Percentiles rank a stretch among this genome's conserved stretches.
Evolutionary conservation across 1,284 basidiomycete species (phyloP).

Genomic region (Ganoderma lucidum): DNA sequence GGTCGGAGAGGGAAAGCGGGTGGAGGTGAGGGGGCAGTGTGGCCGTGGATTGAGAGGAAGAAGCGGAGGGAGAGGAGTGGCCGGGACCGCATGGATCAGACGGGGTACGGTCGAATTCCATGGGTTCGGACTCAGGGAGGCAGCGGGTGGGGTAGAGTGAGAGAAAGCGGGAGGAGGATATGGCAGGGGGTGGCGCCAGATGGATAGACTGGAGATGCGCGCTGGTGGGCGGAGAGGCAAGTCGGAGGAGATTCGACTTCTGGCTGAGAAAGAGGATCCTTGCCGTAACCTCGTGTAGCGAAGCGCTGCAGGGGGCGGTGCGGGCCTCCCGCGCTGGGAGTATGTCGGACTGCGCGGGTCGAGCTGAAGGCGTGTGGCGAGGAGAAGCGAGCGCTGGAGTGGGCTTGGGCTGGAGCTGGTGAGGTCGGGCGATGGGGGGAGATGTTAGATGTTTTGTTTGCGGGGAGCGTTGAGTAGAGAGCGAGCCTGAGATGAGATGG

Average conservation of each 20-base stretch:
- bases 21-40: constrained; percentile 24
- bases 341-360: constrained; percentile 10
- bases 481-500: background rate
- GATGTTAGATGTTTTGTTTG: background rate
- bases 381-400: background rate
- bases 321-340: constrained; percentile 12
- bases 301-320: constrained; percentile 27
- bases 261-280: constrained; percentile 32
- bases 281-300: constrained; percentile 30
- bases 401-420: too few species aligned
- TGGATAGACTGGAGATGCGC: constrained; percentile 17
- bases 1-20: constrained; percentile 13
- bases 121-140: background rate
- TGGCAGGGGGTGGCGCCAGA: constrained; percentile 24
- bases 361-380: background rate
- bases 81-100: constrained; percentile 40
- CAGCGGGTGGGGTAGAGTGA: constrained; percentile 13
- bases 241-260: constrained; percentile 28
- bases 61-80: constrained; percentile 21
- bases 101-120: constrained; percentile 27
- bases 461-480: background rate
- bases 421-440: background rate
- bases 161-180: constrained; percentile 13
- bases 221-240: constrained; percentile 17
- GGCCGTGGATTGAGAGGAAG: constrained; percentile 20